These are phyloP conservation scores for Auricularia sp. DNA, from an alignment of 768 basidiomycete genomes.

Conservation along the genomic window DNA sequence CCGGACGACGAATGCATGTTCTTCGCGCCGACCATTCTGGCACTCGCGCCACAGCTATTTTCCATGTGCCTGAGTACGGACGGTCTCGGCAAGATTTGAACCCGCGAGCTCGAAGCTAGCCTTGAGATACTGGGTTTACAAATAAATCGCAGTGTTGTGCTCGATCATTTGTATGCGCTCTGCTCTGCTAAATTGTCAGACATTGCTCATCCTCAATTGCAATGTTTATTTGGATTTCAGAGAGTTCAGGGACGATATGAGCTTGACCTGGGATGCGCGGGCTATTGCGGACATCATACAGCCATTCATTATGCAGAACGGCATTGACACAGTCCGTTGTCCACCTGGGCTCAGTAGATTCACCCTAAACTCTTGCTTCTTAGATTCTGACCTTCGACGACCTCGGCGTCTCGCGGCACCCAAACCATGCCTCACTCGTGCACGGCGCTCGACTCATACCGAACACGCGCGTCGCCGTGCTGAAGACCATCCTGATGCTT, in stretches of 20 bases:
- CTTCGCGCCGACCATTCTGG: slow-evolving; percentile 75
- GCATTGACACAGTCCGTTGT: too few species aligned
- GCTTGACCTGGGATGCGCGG: too few species aligned
- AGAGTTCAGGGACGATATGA: too few species aligned
- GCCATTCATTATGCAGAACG: too few species aligned
- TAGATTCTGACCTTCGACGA: slow-evolving; percentile 84
- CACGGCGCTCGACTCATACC: slow-evolving; percentile 27
- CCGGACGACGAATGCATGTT: slow-evolving; percentile 95
- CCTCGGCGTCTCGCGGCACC: slow-evolving; percentile 70
- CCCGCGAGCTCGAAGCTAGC: slow-evolving; percentile 49
- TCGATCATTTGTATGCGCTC: slow-evolving; percentile 62
- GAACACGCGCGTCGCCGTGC: neutral
- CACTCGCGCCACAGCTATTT: slow-evolving; percentile 39
- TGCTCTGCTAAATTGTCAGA: neutral
- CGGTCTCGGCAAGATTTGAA: slow-evolving; percentile 55
- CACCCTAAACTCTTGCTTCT: neutral
- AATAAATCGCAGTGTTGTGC: slow-evolving; percentile 40
- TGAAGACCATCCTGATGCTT: neutral
- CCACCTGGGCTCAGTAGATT: neutral
- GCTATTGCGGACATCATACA: too few species aligned
- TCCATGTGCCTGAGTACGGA: slow-evolving; percentile 69
- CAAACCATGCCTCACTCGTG: slow-evolving; percentile 72
- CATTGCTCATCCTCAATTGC: too few species aligned
- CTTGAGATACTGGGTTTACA: slow-evolving; percentile 60
- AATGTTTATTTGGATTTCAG: too few species aligned